Percentiles rank a stretch among this genome's conserved stretches.
These are phyloP conservation scores for Meripilus lineatus DNA, from an alignment of 1,284 basidiomycete species.

Conservation along the genomic window DNA sequence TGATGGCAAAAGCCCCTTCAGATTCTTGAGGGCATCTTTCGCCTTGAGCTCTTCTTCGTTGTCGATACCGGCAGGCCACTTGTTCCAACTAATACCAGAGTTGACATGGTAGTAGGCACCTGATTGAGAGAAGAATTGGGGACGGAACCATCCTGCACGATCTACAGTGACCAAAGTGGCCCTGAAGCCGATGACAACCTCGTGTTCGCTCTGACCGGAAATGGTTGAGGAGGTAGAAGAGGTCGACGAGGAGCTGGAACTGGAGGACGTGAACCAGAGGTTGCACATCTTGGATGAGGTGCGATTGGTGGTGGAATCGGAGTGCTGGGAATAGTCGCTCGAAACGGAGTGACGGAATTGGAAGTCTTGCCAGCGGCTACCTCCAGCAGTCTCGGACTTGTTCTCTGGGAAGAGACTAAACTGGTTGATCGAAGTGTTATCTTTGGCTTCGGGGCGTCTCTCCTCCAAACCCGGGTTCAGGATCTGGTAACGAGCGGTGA, in stretches of 20 bases:
- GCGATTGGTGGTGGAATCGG: no score
- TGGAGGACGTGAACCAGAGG: no score
- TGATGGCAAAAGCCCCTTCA: not conserved
- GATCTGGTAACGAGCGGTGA: slow-evolving; percentile 1
- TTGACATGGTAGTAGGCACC: not conserved
- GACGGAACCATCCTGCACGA: slow-evolving; percentile 6
- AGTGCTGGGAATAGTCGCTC: no score
- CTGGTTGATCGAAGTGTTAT: not conserved
- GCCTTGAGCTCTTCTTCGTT: not conserved
- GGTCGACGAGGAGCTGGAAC: no score
- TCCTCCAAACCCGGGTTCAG: not conserved
- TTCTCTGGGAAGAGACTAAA: not conserved
- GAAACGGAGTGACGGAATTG: no score
- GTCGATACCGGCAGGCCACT: not conserved
- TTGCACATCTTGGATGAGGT: no score
- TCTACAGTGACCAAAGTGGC: slow-evolving; percentile 5
- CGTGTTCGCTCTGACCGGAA: no score
- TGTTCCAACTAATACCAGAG: not conserved
- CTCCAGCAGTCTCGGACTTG: not conserved
- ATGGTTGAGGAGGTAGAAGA: no score
- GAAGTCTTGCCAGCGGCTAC: slow-evolving; percentile 5
- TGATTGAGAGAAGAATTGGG: slow-evolving; percentile 6
- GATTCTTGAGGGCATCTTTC: not conserved
- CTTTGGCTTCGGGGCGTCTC: not conserved
- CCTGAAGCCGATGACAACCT: slow-evolving; percentile 5